These are phyloP conservation scores for Penicillium olsonii DNA, from an alignment of 2,329 filamentous ascomycete species.

Conservation along the genomic window DNA sequence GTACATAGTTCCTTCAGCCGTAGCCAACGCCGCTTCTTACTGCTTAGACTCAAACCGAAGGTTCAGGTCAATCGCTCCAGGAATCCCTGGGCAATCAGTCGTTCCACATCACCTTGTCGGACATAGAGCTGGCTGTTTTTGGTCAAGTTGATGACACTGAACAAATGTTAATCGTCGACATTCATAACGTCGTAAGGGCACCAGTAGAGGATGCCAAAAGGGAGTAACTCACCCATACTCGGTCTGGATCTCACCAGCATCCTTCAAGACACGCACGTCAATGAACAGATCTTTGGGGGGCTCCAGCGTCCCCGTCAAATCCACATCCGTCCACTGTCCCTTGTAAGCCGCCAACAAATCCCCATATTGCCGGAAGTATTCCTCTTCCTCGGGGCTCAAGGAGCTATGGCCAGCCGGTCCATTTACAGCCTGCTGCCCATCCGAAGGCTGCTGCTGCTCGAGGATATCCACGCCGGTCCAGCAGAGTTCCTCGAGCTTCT, in stretches of 20 bases:
- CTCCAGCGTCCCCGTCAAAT: constrained; percentile 89
- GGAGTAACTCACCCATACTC: constrained; percentile 78
- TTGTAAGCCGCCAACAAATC: constrained; percentile 95
- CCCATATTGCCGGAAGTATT: constrained; percentile 89
- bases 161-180: neutral
- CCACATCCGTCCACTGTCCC: constrained; percentile 97
- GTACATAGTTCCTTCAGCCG: constrained; percentile 10
- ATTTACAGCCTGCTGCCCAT: constrained; percentile 30
- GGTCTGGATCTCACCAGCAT: constrained; percentile 97
- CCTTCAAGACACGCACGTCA: constrained; percentile 91
- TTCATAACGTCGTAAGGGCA: too few species aligned
- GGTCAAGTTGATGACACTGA: constrained; percentile 87
- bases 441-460: constrained; percentile 63
- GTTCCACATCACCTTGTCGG: constrained; percentile 90
- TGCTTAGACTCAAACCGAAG: constrained; percentile 14
- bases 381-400: constrained; percentile 92
- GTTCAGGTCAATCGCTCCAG: constrained; percentile 81
- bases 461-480: constrained; percentile 87
- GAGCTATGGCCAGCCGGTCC: constrained; percentile 60
- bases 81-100: constrained; percentile 91
- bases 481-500: constrained; percentile 90
- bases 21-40: constrained; percentile 4
- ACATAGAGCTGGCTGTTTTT: constrained; percentile 99
- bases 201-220: too few species aligned
- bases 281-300: constrained; percentile 96